Evolutionary conservation across 2,329 filamentous ascomycete species (phyloP).

Genomic region (Monosporascus sp.): DNA sequence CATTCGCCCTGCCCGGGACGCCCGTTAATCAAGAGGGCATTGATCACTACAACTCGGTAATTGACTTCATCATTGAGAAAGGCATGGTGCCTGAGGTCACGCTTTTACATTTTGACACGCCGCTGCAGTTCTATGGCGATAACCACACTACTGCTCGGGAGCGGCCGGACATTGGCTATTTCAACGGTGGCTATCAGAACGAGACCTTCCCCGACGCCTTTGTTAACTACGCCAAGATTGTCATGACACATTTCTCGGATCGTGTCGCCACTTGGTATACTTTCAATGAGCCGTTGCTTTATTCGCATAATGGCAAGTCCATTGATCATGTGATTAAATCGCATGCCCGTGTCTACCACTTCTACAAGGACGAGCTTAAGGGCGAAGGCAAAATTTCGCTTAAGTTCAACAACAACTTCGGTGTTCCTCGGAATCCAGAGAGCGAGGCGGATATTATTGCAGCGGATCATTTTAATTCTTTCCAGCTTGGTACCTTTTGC

Average conservation of each 20-base stretch:
- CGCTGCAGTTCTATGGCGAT: constrained; percentile 35
- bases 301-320: constrained; percentile 32
- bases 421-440: constrained; percentile 36
- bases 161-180: constrained; percentile 30
- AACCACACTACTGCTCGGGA: constrained; percentile 18
- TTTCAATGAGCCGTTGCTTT: constrained; percentile 46
- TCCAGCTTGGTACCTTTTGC: constrained; percentile 44
- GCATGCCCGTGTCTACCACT: constrained; percentile 45
- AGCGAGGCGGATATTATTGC: constrained; percentile 38
- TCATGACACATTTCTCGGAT: constrained; percentile 46
- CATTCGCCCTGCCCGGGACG: constrained; percentile 43
- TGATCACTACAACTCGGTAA: constrained; percentile 49
- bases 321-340: constrained; percentile 39
- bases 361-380: constrained; percentile 49
- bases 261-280: constrained; percentile 48
- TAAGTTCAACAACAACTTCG: constrained; percentile 47
- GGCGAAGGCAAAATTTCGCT: constrained; percentile 44
- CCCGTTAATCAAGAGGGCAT: constrained; percentile 47
- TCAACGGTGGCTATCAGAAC: constrained; percentile 39
- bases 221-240: constrained; percentile 47
- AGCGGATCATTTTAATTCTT: constrained; percentile 40
- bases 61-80: constrained; percentile 42
- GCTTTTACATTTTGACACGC: constrained; percentile 45
- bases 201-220: constrained; percentile 44
- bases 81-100: constrained; percentile 45